Base-by-base conservation (phyloP, 345 rosid genomes). In the Citrus sp. region DNA sequence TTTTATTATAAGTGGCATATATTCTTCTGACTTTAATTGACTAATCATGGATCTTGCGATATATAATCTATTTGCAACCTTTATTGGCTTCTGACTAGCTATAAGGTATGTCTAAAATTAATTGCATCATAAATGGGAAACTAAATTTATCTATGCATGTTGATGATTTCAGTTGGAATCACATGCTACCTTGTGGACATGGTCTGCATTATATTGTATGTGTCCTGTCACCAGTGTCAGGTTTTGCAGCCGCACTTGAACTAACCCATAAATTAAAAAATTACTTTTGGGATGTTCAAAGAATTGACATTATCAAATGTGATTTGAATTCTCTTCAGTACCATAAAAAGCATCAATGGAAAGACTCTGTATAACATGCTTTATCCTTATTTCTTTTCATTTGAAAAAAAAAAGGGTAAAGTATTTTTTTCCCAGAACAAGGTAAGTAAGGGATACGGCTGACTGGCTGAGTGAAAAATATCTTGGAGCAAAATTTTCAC, bases 21-120 rank as follows among this genome's bases (percentile, higher is more conserved):
- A 80, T 76, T 76, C 82, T 77, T 32, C 66, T 65, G 55, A 75
- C 42, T 30, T 66, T 35, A 66, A 66, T 66, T 28, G 70, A 75
- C 77, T n/a, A 21, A 30, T 63, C 70, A 46, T 64, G 71, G 32
- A 64, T 74, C 27, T 42, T 22, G 14, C 27, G 24, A 42, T 69
- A 42, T 49, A 42, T 35, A 35, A 59, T 37, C 60, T 27, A 62
- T 25, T 6, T 6, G 3, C 51, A 13, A 46, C 70, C 60, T 63
- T 64, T 49, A 24, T 64, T 64, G 61, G 6, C 2, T 30, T 65
- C 49, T 32, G 78, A 32, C 71, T 22, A 12, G 18, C 51, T 12
- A 46, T 3, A 77, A 66, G 61, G 55, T 14, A 37, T 28, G 54
- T 62, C 59, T 51, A 71, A 38, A 27, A 22, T 77, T 54, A 27